These are phyloP conservation scores for Poterioochromonas sp. DNA, from an alignment of 352 stramenopile genomes.

Conservation along the genomic window DNA sequence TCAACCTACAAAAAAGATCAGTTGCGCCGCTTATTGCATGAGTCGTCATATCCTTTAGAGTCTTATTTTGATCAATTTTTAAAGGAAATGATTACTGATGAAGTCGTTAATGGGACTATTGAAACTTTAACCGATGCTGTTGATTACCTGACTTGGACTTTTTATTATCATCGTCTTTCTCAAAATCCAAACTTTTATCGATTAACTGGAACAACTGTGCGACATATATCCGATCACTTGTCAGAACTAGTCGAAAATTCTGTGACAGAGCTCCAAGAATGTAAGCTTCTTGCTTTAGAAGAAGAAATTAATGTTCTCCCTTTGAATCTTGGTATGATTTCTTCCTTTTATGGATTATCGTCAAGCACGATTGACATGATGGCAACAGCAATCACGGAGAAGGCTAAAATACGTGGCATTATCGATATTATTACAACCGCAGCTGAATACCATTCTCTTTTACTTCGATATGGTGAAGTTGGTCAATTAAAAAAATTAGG, in stretches of 20 bases:
- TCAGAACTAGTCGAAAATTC: conserved; percentile 96
- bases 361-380: conserved; percentile 99
- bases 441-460: conserved; percentile 81
- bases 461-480: conserved; percentile 59
- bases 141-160: conserved; percentile 99
- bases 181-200: conserved; percentile 99
- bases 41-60: conserved; percentile 97
- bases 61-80: conserved; percentile 95
- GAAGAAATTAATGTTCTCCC: conserved; percentile 82
- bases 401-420: conserved; percentile 88
- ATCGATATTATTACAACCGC: conserved; percentile 91
- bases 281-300: conserved; percentile 86
- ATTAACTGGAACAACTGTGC: conserved; percentile 73
- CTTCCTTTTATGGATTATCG: conserved; percentile 97
- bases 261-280: conserved; percentile 88
- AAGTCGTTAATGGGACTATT: conserved; percentile 96
- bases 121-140: conserved; percentile 97
- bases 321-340: conserved; percentile 98
- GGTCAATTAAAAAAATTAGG: conserved; percentile 49
- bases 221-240: conserved; percentile 91
- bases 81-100: conserved; percentile 96
- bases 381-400: conserved; percentile 85
- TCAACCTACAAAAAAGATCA: conserved; percentile 95
- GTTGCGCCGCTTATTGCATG: conserved; percentile 96
- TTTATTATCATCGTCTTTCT: conserved; percentile 93